Percentiles rank a stretch among this genome's conserved stretches.
These are phyloP conservation scores for Glarea lozoyensis DNA, from an alignment of 495 filamentous ascomycete species.

Conservation along the genomic window DNA sequence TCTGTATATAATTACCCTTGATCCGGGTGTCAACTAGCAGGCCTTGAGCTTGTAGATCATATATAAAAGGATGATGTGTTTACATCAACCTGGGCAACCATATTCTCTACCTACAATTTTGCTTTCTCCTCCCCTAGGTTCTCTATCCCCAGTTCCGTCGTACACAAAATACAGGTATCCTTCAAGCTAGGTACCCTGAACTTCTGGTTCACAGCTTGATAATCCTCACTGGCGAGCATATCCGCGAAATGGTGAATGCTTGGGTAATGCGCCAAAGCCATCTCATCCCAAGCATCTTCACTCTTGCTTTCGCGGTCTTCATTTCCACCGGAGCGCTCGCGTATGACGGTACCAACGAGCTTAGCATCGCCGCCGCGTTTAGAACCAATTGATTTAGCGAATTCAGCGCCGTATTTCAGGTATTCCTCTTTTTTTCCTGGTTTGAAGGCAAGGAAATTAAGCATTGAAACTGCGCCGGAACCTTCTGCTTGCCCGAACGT, in stretches of 20 bases:
- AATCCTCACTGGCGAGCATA: conserved; percentile 54
- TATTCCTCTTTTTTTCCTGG: conserved; percentile 43
- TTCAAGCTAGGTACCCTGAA: conserved; percentile 45
- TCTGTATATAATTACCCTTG: no score
- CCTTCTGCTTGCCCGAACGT: conserved; percentile 21
- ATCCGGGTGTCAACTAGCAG: no score
- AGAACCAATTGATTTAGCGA: conserved; percentile 40
- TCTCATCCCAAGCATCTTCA: conserved; percentile 32
- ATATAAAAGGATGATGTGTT: no score
- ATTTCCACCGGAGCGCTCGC: no score
- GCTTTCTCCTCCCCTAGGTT: conserved; percentile 12
- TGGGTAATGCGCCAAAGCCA: conserved; percentile 60
- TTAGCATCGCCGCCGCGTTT: conserved; percentile 51
- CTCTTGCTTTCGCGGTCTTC: neutral
- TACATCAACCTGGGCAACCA: no score
- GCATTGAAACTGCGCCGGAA: conserved; percentile 49
- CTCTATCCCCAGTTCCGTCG: conserved; percentile 43
- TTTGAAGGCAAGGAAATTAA: conserved; percentile 59
- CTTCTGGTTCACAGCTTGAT: conserved; percentile 52
- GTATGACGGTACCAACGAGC: conserved; percentile 50
- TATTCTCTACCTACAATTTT: no score
- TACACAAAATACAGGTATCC: conserved; percentile 58
- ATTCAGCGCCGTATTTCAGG: conserved; percentile 47
- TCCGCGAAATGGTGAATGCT: conserved; percentile 53
- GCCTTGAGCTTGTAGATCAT: no score